phyloP scores from a whole-genome alignment of 2,329 filamentous ascomycete genomes.

The Aspergillus tanneri region DNA sequence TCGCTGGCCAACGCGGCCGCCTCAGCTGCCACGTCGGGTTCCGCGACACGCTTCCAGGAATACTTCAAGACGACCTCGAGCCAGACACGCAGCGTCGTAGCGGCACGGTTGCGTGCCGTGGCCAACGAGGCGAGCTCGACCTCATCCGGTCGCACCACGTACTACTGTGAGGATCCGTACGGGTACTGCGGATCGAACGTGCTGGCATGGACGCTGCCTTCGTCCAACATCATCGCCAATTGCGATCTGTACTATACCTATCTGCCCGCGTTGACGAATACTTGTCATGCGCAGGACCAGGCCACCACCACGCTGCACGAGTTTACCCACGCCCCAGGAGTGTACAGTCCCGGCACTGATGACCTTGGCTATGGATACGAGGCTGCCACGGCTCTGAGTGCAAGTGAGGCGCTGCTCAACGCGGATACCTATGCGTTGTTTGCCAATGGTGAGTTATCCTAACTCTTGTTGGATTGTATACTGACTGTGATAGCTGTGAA shows the following conservation, averaged over 20 bases:
- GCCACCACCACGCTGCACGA: conserved; percentile 66
- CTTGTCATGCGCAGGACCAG: conserved; percentile 65
- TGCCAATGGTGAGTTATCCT: conserved; percentile 46
- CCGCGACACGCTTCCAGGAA: conserved; percentile 36
- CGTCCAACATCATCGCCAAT: conserved; percentile 58
- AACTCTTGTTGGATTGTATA: not conserved
- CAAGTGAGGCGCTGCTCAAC: conserved; percentile 57
- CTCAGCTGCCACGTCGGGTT: conserved; percentile 52
- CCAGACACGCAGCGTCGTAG: conserved; percentile 51
- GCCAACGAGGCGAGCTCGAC: conserved; percentile 57
- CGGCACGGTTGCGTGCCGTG: conserved; percentile 53
- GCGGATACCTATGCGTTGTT: conserved; percentile 63
- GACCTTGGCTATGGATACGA: conserved; percentile 62
- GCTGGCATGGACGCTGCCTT: conserved; percentile 62
- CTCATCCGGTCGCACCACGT: conserved; percentile 49
- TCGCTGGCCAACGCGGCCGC: conserved; percentile 49
- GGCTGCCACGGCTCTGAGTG: conserved; percentile 47
- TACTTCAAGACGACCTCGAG: conserved; percentile 63
- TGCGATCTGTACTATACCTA: conserved; percentile 57
- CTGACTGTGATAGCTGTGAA: conserved; percentile 11
- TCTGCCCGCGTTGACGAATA: conserved; percentile 50
- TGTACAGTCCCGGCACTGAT: conserved; percentile 55
- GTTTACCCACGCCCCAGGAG: conserved; percentile 59
- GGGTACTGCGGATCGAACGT: conserved; percentile 53
- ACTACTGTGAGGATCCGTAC: conserved; percentile 61